Percentiles rank a stretch among this genome's conserved stretches.
phyloP scores from a whole-genome alignment of 2,329 filamentous ascomycete genomes.

The Aspergillus ustus region DNA sequence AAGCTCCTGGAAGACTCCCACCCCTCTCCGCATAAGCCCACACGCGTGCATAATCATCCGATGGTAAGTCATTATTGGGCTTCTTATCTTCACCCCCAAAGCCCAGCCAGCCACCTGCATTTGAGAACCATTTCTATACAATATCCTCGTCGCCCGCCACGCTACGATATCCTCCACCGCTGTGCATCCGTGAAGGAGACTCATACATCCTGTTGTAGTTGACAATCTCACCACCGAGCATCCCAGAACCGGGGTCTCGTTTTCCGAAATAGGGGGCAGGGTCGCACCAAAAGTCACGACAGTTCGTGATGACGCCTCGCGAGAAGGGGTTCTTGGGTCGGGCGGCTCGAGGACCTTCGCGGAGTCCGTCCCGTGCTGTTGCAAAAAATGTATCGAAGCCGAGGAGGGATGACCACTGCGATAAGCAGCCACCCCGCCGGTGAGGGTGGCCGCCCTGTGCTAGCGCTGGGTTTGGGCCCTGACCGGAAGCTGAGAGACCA shows the following conservation, averaged over 20 bases:
- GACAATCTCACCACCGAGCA: slow-evolving; percentile 77
- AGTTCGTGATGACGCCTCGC: slow-evolving; percentile 82
- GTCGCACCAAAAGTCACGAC: slow-evolving; percentile 96
- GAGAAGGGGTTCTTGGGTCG: slow-evolving; percentile 81
- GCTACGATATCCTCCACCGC: slow-evolving; percentile 64
- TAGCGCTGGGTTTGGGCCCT: slow-evolving; percentile 64
- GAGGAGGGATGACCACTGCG: slow-evolving; percentile 81
- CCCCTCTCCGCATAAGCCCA: slow-evolving; percentile 11
- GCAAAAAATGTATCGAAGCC: slow-evolving; percentile 94
- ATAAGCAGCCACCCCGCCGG: slow-evolving; percentile 63
- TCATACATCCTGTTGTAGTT: slow-evolving; percentile 94
- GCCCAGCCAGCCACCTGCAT: not conserved
- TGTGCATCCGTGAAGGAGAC: slow-evolving; percentile 69
- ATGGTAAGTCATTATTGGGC: slow-evolving; percentile 16
- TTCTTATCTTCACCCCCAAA: not conserved
- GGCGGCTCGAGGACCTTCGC: slow-evolving; percentile 50
- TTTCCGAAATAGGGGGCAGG: slow-evolving; percentile 78
- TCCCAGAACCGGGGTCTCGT: slow-evolving; percentile 72
- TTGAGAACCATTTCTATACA: not conserved
- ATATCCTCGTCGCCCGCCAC: slow-evolving; percentile 44
- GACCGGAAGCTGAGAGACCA: slow-evolving; percentile 69
- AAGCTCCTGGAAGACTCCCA: not conserved
- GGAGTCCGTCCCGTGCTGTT: slow-evolving; percentile 77
- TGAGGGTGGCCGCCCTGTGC: slow-evolving; percentile 55
- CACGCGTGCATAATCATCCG: slow-evolving; percentile 21